Evolutionary conservation across 2,329 filamentous ascomycete genomes (phyloP).

Genomic region (Beauveria bassiana): DNA sequence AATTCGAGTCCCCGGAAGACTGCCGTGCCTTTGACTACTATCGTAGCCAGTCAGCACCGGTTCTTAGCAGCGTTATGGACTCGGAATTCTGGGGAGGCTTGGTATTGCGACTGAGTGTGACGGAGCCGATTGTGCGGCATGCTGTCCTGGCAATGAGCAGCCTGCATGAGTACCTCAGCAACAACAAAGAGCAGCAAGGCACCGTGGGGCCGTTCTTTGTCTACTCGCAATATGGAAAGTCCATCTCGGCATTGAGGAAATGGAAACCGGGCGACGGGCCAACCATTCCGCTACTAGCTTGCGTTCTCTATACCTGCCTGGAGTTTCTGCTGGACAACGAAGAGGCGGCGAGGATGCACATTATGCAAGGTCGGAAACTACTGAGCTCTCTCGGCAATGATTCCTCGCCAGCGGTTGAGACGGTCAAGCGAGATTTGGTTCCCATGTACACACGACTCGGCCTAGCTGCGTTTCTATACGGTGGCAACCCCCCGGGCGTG

Average conservation of each 20-base stretch:
- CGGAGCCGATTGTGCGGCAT: slow-evolving; percentile 39
- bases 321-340: slow-evolving; percentile 47
- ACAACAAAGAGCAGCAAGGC: slow-evolving; percentile 6
- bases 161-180: slow-evolving; percentile 32
- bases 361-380: slow-evolving; percentile 35
- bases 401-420: slow-evolving; percentile 24
- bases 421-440: slow-evolving; percentile 32
- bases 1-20: slow-evolving; percentile 17
- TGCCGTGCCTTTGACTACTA: slow-evolving; percentile 26
- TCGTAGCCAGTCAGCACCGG: slow-evolving; percentile 28
- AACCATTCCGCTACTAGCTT: slow-evolving; percentile 34
- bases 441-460: slow-evolving; percentile 37
- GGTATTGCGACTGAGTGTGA: slow-evolving; percentile 36
- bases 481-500: slow-evolving; percentile 28
- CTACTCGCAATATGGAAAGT: slow-evolving; percentile 37
- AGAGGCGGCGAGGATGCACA: slow-evolving; percentile 35
- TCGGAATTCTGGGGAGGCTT: slow-evolving; percentile 36
- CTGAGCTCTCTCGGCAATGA: slow-evolving; percentile 25
- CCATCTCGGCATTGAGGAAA: slow-evolving; percentile 35
- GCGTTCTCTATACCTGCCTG: slow-evolving; percentile 44
- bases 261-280: slow-evolving; percentile 24
- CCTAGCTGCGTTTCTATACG: slow-evolving; percentile 34
- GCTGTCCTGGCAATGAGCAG: slow-evolving; percentile 42
- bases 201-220: slow-evolving; percentile 17
- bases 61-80: slow-evolving; percentile 36